Evolutionary conservation across 2,329 filamentous ascomycete genomes (phyloP), one percentile per base, ranked within the genome.

Genomic region (Fusarium vanettenii): DNA sequence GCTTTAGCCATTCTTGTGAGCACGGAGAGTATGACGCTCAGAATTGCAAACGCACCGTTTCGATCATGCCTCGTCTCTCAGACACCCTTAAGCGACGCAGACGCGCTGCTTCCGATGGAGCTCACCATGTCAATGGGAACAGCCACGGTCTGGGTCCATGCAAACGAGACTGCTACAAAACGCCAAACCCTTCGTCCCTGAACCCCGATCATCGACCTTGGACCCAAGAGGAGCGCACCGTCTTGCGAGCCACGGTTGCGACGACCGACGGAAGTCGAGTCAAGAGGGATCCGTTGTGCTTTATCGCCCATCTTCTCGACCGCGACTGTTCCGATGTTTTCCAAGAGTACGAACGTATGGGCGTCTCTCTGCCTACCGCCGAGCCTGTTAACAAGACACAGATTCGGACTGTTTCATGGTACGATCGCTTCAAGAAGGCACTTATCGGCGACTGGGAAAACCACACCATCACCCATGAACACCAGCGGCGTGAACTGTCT

Each of bases 1-100:
- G 89, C 80, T 89, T 86, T 76, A 88, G 88, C 60, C 87, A 91
- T 78, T 90, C 89, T 14, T 91, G 89, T 69, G 89, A 91, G 76
- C 89, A 91, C 71, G 89, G 89, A 55, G 89, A 90, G 64, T 90
- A 90, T 61, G 87, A 89, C 64, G 86, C 87, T 60, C 88, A 81
- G 56, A 86, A 86, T 55, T 79, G 89, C 69, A 88, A 89, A 75
- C 85, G 87, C 37, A 87, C 86, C 4, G 88, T 90, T 75, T 89
- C 88, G 4, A 82, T 90, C 45, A 77, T 80, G 7, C 80, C 81
- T 7, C 78, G 77, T n/a, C 77, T 83, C 11, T 81, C 81, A 7
- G 81, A 83, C 37, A 77, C 78, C 11, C 65, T 83, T n/a, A 81
- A 77, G 63, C 76, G 74, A 29, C 78, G 79, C 43, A 77, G 79